Percentiles rank a stretch among this genome's conserved stretches.
Evolutionary conservation across 2,329 filamentous ascomycete species (phyloP).

Genomic region (Paraconiothyrium brasiliense): DNA sequence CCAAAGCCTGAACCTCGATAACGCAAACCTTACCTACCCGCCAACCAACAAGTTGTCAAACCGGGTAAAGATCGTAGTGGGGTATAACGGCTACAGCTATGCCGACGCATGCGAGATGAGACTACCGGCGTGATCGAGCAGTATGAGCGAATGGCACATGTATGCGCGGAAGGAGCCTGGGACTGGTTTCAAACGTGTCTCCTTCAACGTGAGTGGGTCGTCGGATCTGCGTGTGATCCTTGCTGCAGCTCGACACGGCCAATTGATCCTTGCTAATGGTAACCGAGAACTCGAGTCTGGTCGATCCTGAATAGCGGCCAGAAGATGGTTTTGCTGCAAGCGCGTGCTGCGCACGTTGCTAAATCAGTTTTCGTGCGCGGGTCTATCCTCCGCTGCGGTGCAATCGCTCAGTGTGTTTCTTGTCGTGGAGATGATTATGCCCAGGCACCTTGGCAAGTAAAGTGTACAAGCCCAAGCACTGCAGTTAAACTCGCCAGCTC

Average conservation of each 20-base stretch:
- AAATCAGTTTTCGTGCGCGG: background rate
- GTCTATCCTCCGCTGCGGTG: background rate
- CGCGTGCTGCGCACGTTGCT: constrained; percentile 1
- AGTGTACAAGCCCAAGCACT: background rate
- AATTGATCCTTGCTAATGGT: constrained; percentile 13
- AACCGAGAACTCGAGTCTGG: constrained; percentile 8
- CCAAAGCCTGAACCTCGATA: background rate
- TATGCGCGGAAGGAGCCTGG: constrained; percentile 5
- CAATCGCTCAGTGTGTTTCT: background rate
- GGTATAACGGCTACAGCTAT: constrained; percentile 14
- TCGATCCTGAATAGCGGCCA: background rate
- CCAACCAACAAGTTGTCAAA: constrained; percentile 4
- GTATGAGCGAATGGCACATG: constrained; percentile 1
- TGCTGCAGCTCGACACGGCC: constrained; percentile 17
- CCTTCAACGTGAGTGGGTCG: background rate
- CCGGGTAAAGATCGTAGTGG: constrained; percentile 19
- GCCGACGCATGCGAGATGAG: constrained; percentile 16
- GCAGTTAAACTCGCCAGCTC: too few species aligned
- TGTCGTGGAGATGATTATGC: background rate
- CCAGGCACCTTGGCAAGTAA: background rate
- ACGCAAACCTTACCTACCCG: constrained; percentile 7
- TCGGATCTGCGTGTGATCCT: constrained; percentile 19
- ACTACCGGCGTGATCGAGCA: constrained; percentile 21
- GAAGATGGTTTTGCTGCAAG: background rate
- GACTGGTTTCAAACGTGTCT: constrained; percentile 10